Evolutionary conservation across 129 eudicot genomes (phyloP).

Genomic region (Centrapalus pauciflorus): DNA sequence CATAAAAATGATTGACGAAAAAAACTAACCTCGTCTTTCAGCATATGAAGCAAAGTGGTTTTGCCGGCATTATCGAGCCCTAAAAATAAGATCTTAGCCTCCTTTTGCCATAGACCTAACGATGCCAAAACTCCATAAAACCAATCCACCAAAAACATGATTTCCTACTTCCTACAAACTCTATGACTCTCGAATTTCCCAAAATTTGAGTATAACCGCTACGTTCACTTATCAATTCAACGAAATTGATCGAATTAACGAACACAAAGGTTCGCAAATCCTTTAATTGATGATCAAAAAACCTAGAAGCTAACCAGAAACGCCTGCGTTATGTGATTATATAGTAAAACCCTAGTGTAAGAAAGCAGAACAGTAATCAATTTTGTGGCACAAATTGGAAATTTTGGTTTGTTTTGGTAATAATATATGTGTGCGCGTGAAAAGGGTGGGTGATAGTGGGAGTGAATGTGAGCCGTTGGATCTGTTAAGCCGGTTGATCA

Average conservation of each 20-base stretch:
- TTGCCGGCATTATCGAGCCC: slow-evolving; percentile 99
- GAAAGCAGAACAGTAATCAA: slow-evolving; percentile 16
- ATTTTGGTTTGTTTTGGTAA: background rate
- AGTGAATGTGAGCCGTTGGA: slow-evolving; percentile 23
- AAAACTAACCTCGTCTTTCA: slow-evolving; percentile 85
- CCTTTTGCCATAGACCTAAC: slow-evolving; percentile 92
- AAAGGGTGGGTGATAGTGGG: background rate
- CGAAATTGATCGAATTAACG: slow-evolving; percentile 34
- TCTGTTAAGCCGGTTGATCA: slow-evolving; percentile 8
- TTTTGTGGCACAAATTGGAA: slow-evolving; percentile 14
- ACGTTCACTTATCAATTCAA: background rate
- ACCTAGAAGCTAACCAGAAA: background rate
- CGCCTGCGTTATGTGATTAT: slow-evolving; percentile 6
- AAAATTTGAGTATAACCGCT: background rate
- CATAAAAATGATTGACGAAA: background rate
- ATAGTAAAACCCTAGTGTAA: slow-evolving; percentile 38
- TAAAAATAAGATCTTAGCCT: slow-evolving; percentile 86
- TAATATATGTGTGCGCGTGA: slow-evolving; percentile 3
- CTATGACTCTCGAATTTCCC: slow-evolving; percentile 16
- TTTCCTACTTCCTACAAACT: background rate
- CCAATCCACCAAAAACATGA: slow-evolving; percentile 94
- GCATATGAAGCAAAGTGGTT: slow-evolving; percentile 94
- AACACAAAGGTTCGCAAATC: slow-evolving; percentile 19
- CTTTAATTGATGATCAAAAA: slow-evolving; percentile 6
- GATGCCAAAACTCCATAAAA: slow-evolving; percentile 92